Percentiles rank a stretch among this genome's conserved stretches.
Evolutionary conservation across 2,329 filamentous ascomycete species (phyloP).

Genomic region (Alternaria postmessia): DNA sequence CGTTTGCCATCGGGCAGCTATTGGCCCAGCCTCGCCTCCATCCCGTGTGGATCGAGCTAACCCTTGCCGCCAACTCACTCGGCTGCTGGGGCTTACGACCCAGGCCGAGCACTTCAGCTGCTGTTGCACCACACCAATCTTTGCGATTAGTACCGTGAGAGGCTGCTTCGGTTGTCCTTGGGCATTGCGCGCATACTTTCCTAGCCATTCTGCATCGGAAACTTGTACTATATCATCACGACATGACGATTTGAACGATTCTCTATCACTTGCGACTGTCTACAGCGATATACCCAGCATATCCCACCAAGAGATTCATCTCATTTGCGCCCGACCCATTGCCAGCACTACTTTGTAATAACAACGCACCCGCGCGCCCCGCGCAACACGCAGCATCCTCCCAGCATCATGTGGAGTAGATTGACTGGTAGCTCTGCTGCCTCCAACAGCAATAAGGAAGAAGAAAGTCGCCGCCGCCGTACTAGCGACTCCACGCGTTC

Average conservation of each 20-base stretch:
- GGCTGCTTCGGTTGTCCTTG: slow-evolving; percentile 22
- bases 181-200: slow-evolving; percentile 28
- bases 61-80: slow-evolving; percentile 19
- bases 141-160: slow-evolving; percentile 27
- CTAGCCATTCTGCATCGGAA: slow-evolving; percentile 21
- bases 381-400: slow-evolving; percentile 17
- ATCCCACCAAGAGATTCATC: slow-evolving; percentile 18
- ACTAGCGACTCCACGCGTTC: slow-evolving; percentile 38
- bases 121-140: slow-evolving; percentile 25
- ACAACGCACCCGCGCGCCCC: slow-evolving; percentile 22
- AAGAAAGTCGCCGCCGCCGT: slow-evolving; percentile 35
- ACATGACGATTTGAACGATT: slow-evolving; percentile 29
- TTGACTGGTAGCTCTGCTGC: slow-evolving; percentile 46
- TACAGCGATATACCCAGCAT: slow-evolving; percentile 39
- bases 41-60: slow-evolving; percentile 14
- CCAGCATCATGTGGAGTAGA: slow-evolving; percentile 49
- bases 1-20: slow-evolving; percentile 13
- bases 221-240: slow-evolving; percentile 25
- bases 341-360: slow-evolving; percentile 25
- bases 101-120: slow-evolving; percentile 36
- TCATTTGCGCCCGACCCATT: slow-evolving; percentile 34
- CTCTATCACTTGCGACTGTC: slow-evolving; percentile 27
- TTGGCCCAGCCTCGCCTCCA: slow-evolving; percentile 20
- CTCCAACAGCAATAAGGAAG: slow-evolving; percentile 36
- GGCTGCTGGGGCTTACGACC: slow-evolving; percentile 12